Conservation (phyloP, 176 grass and related monocot species). For the Avena atlantica region DNA sequence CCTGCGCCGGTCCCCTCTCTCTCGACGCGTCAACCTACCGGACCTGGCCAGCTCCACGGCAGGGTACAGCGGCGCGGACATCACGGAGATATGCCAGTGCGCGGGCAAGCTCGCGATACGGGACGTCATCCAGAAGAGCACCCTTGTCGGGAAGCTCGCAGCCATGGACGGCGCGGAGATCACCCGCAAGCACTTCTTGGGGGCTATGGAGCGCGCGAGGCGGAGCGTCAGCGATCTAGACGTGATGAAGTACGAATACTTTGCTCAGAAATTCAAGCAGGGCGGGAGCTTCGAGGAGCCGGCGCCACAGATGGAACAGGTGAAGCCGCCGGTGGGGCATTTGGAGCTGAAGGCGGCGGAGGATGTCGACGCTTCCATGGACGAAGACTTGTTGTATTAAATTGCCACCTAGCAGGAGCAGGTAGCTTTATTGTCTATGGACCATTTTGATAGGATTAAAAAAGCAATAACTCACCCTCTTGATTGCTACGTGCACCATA, state of each 20-base stretch:
- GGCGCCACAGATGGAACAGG: neutral
- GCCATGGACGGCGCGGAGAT: constrained; percentile 47
- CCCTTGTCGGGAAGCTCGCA: neutral
- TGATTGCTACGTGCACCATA: no score
- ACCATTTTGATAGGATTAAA: no score
- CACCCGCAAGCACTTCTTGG: constrained; percentile 33
- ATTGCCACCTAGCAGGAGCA: no score
- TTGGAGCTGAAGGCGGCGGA: neutral
- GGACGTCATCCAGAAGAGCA: constrained; percentile 43
- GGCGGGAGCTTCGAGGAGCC: constrained; percentile 22
- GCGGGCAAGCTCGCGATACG: constrained; percentile 55
- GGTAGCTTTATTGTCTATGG: no score
- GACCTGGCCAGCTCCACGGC: constrained; percentile 36
- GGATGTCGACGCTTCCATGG: constrained; percentile 3
- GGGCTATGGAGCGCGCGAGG: constrained; percentile 40
- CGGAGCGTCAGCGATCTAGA: constrained; percentile 45
- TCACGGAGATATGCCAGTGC: constrained; percentile 55
- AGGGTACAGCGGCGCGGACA: constrained; percentile 55
- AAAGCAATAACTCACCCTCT: no score
- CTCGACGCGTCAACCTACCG: constrained; percentile 35
- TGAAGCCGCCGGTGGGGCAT: neutral
- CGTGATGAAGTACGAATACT: constrained; percentile 35
- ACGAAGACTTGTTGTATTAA: constrained; percentile 17
- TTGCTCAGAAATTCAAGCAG: constrained; percentile 22
- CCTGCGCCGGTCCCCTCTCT: constrained; percentile 39